phyloP scores from a whole-genome alignment of 441 rosid species.

The Populus trichocarpa region DNA sequence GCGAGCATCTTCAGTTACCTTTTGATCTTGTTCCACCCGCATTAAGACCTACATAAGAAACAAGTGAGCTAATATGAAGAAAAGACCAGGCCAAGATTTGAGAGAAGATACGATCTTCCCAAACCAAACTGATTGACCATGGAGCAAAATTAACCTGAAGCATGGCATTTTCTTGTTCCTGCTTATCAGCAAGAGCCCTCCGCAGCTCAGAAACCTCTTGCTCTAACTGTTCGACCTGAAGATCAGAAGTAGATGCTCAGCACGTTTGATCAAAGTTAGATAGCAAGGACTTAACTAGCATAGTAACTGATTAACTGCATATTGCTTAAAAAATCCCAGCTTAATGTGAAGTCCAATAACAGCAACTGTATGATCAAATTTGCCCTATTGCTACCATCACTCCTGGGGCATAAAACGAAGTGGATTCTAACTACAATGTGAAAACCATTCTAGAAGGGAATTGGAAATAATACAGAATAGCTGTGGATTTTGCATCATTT shows the following conservation, averaged over 20 bases:
- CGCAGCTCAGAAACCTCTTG: conserved; percentile 69
- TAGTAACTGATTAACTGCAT: background rate
- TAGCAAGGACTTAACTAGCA: background rate
- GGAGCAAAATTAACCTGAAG: conserved; percentile 63
- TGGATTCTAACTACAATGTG: background rate
- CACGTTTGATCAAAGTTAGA: background rate
- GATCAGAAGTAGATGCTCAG: conserved; percentile 21
- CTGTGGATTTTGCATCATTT: too few species aligned
- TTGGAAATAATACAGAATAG: background rate
- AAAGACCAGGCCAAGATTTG: background rate
- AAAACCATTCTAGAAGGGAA: background rate
- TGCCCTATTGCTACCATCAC: background rate
- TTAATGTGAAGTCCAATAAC: background rate
- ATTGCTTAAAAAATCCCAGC: background rate
- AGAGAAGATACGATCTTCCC: conserved; percentile 13
- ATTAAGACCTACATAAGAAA: conserved; percentile 64
- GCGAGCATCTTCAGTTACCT: conserved; percentile 96
- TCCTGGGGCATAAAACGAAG: background rate
- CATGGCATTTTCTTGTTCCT: conserved; percentile 99
- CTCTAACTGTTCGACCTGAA: conserved; percentile 90
- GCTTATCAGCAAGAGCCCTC: conserved; percentile 81
- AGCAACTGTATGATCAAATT: background rate
- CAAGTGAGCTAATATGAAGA: background rate
- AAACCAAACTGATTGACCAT: conserved; percentile 5
- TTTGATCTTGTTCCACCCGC: conserved; percentile 99